These are phyloP conservation scores for Teratosphaeria viscida DNA, from an alignment of 2,329 filamentous ascomycete species.

Conservation along the genomic window DNA sequence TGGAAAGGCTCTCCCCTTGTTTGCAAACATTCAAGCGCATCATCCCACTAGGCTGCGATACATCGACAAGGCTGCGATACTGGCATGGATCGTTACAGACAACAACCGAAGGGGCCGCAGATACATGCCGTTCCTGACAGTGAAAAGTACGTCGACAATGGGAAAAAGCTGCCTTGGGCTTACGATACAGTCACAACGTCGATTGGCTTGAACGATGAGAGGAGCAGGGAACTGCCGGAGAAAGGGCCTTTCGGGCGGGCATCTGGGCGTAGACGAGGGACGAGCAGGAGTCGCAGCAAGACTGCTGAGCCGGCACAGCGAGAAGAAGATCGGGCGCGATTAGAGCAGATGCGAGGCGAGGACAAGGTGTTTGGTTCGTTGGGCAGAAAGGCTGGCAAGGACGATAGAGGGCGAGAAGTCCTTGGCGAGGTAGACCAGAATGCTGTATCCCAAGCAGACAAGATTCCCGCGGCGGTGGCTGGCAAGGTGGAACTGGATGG, in stretches of 20 bases:
- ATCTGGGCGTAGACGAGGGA: slow-evolving; percentile 28
- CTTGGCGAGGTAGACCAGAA: slow-evolving; percentile 18
- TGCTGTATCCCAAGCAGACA: slow-evolving; percentile 8
- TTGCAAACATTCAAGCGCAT: neutral
- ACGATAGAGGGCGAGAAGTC: slow-evolving; percentile 13
- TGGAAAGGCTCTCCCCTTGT: neutral
- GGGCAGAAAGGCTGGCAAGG: slow-evolving; percentile 15
- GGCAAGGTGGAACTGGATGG: slow-evolving; percentile 31
- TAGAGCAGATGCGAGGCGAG: slow-evolving; percentile 35
- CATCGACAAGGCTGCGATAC: neutral
- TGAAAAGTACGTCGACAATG: slow-evolving; percentile 51
- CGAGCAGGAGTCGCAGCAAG: slow-evolving; percentile 36
- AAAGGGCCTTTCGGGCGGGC: slow-evolving; percentile 51
- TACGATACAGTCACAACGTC: slow-evolving; percentile 32
- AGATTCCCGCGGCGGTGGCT: slow-evolving; percentile 20
- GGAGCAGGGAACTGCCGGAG: slow-evolving; percentile 43
- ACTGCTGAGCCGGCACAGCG: slow-evolving; percentile 46
- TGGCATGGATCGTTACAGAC: slow-evolving; percentile 9
- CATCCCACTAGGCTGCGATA: neutral
- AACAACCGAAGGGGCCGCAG: slow-evolving; percentile 40
- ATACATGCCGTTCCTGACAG: slow-evolving; percentile 55
- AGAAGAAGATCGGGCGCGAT: slow-evolving; percentile 44
- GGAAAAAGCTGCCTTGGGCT: slow-evolving; percentile 52
- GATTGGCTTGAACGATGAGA: neutral
- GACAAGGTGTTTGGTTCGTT: slow-evolving; percentile 36